These are phyloP conservation scores for Caryopteris hybrid DNA, from an alignment of 305 asterid species.

Conservation along the genomic window DNA sequence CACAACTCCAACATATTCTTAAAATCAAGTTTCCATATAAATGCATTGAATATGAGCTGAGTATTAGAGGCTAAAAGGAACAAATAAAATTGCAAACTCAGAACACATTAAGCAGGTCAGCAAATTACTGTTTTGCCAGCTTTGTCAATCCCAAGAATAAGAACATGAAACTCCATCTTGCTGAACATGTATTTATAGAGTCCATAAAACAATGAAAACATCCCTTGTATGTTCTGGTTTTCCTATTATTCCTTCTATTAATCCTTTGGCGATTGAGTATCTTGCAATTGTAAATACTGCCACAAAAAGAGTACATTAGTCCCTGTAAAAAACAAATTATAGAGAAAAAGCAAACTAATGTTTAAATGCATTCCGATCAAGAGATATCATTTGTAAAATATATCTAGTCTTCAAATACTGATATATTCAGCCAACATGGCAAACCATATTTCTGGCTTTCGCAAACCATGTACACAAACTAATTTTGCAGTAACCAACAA, in stretches of 20 bases:
- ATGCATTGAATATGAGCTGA: background rate
- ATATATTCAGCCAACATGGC: background rate
- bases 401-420: background rate
- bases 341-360: background rate
- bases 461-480: background rate
- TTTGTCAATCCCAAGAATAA: slow-evolving; percentile 93
- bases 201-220: slow-evolving; percentile 94
- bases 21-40: background rate
- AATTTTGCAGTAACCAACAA: background rate
- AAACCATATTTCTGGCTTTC: background rate
- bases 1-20: background rate
- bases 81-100: slow-evolving; percentile 6
- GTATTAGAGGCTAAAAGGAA: background rate
- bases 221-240: slow-evolving; percentile 29
- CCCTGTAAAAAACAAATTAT: background rate
- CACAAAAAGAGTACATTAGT: slow-evolving; percentile 8
- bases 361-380: background rate
- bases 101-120: slow-evolving; percentile 5
- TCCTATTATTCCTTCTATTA: slow-evolving; percentile 18
- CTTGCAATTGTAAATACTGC: slow-evolving; percentile 13
- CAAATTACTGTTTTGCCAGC: slow-evolving; percentile 88
- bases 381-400: background rate
- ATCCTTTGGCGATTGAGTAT: slow-evolving; percentile 15
- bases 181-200: slow-evolving; percentile 82
- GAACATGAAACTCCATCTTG: slow-evolving; percentile 95